phyloP scores from a whole-genome alignment of 345 rosid genomes.

The Turnera subulata region DNA sequence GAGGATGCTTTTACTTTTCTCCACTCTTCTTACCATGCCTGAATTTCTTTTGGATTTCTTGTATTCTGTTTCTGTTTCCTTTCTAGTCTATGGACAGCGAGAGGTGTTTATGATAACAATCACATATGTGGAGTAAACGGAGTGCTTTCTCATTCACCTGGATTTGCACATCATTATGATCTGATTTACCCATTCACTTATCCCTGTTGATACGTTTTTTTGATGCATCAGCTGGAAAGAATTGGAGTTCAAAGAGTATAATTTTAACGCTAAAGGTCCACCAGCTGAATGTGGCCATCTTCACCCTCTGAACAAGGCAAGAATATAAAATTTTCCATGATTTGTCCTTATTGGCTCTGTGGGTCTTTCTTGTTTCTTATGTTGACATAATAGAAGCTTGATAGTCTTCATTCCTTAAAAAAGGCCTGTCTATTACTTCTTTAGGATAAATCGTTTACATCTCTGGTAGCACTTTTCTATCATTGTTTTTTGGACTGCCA shows the following conservation, averaged over 20 bases:
- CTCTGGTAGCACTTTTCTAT: too few species aligned
- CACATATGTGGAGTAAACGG: too few species aligned
- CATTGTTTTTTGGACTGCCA: too few species aligned
- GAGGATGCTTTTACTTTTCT: not conserved
- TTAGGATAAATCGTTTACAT: too few species aligned
- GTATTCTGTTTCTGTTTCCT: not conserved
- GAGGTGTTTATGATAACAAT: too few species aligned
- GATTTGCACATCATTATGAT: not conserved
- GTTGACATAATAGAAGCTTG: too few species aligned
- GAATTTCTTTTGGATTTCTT: not conserved
- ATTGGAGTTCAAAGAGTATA: conserved; percentile 83
- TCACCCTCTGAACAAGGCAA: conserved; percentile 91
- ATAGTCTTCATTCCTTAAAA: too few species aligned
- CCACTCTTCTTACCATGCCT: not conserved
- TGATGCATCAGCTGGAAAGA: conserved; percentile 64
- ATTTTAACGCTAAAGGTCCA: conserved; percentile 85
- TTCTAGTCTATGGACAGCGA: too few species aligned
- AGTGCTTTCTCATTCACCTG: not conserved
- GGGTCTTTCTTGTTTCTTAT: not conserved
- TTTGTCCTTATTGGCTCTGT: not conserved
- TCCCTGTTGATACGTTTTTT: conserved; percentile 14
- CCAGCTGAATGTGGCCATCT: conserved; percentile 86
- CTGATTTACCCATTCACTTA: not conserved
- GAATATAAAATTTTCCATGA: conserved; percentile 9
- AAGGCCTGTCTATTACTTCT: too few species aligned